Percentiles rank a stretch among this genome's conserved stretches.
These are phyloP conservation scores for Bretziella fagacearum DNA, from an alignment of 2,329 filamentous ascomycete species.

Conservation along the genomic window DNA sequence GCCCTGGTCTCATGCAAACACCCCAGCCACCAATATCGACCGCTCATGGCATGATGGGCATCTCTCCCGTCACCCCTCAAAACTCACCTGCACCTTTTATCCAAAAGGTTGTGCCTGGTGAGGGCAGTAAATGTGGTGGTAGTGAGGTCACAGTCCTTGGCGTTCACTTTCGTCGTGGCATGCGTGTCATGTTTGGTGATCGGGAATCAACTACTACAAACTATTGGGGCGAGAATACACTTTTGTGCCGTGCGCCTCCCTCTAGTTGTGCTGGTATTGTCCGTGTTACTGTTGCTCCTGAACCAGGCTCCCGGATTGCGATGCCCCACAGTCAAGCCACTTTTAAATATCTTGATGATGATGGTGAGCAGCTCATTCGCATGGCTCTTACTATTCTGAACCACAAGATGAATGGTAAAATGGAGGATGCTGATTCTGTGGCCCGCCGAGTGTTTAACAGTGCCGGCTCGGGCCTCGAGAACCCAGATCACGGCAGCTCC, in stretches of 20 bases:
- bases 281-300: slow-evolving; percentile 37
- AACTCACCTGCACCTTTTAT: slow-evolving; percentile 35
- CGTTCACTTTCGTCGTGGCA: slow-evolving; percentile 55
- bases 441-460: slow-evolving; percentile 42
- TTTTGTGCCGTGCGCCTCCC: slow-evolving; percentile 64
- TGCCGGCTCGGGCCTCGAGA: slow-evolving; percentile 21
- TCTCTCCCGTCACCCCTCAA: slow-evolving; percentile 7
- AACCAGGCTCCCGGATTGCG: slow-evolving; percentile 12
- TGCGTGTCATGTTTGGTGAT: slow-evolving; percentile 72
- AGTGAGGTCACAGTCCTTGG: slow-evolving; percentile 78
- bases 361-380: slow-evolving; percentile 50
- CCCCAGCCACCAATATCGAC: slow-evolving; percentile 28
- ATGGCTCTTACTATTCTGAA: slow-evolving; percentile 48
- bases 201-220: slow-evolving; percentile 51
- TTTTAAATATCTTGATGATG: slow-evolving; percentile 62
- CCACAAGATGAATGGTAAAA: slow-evolving; percentile 46
- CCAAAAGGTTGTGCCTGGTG: slow-evolving; percentile 65
- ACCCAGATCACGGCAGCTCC: slow-evolving; percentile 12
- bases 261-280: slow-evolving; percentile 51
- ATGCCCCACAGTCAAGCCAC: slow-evolving; percentile 27
- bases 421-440: slow-evolving; percentile 43
- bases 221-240: slow-evolving; percentile 63
- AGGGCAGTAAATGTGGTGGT: slow-evolving; percentile 67
- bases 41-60: slow-evolving; percentile 26
- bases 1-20: slow-evolving; percentile 31